These are phyloP conservation scores for Sphaerulina musiva DNA, from an alignment of 2,329 filamentous ascomycete species.

Conservation along the genomic window DNA sequence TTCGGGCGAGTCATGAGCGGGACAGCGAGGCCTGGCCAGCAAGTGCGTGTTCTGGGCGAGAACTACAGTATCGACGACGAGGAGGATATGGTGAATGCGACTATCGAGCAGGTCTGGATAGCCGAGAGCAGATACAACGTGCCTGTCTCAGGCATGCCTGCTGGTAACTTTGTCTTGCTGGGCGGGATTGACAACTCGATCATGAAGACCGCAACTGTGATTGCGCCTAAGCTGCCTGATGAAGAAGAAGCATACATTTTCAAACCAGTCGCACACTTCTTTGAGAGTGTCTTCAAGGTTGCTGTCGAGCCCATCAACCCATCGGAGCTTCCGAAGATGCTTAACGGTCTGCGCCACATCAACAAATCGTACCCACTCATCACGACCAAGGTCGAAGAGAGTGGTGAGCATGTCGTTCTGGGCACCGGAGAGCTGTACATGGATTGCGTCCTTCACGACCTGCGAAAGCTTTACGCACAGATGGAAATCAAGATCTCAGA, in stretches of 20 bases:
- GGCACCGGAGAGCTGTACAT: conserved; percentile 99
- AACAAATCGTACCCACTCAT: conserved; percentile 97
- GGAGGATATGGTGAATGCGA: conserved; percentile 89
- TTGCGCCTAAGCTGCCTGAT: conserved; percentile 71
- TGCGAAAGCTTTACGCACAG: conserved; percentile 87
- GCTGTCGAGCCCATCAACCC: conserved; percentile 97
- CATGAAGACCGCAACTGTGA: conserved; percentile 89
- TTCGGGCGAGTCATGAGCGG: conserved; percentile 91
- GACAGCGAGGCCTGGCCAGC: conserved; percentile 70
- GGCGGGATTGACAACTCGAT: conserved; percentile 95
- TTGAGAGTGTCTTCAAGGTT: conserved; percentile 94
- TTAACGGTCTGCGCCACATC: conserved; percentile 90
- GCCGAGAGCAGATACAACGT: conserved; percentile 91
- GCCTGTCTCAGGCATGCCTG: conserved; percentile 81
- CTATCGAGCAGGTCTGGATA: conserved; percentile 80
- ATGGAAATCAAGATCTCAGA: conserved; percentile 99
- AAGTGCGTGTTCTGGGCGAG: conserved; percentile 87
- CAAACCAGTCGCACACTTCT: conserved; percentile 86
- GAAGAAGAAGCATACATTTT: conserved; percentile 95
- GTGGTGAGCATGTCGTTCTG: conserved; percentile 88
- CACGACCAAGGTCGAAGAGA: conserved; percentile 95
- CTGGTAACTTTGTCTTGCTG: conserved; percentile 88
- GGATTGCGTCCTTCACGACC: conserved; percentile 95
- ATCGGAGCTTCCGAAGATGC: conserved; percentile 96
- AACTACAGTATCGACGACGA: conserved; percentile 95